phyloP scores from a whole-genome alignment of 225 moss, liverwort and hornwort species.

The Marchantia polymorpha region DNA sequence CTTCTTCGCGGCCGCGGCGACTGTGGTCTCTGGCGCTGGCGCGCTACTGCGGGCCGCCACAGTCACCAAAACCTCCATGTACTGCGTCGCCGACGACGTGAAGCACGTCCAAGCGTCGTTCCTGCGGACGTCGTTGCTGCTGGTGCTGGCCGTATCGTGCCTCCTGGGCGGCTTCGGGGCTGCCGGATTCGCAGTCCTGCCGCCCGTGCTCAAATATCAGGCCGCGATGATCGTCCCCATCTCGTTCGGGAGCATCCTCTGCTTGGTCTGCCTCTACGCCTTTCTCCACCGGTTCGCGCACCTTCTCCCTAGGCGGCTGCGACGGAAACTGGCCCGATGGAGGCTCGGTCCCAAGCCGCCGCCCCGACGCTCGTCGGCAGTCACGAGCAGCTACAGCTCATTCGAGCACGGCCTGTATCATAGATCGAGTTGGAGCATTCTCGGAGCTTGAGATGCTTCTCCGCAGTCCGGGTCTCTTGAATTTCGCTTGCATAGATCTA shows the following conservation, averaged over 20 bases:
- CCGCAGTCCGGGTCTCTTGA: no score
- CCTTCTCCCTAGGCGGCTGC: neutral
- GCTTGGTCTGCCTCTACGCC: neutral
- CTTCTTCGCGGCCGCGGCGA: no score
- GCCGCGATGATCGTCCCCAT: conserved; percentile 12
- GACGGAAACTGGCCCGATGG: neutral
- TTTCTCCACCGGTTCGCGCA: neutral
- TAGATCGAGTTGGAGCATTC: no score
- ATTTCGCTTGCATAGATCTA: no score
- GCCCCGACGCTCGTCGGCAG: neutral
- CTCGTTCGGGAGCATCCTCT: conserved; percentile 7
- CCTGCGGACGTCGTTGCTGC: neutral
- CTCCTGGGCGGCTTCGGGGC: conserved; percentile 24
- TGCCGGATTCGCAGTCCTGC: conserved; percentile 25
- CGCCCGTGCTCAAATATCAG: neutral
- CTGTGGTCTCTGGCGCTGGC: no score
- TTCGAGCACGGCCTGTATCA: no score
- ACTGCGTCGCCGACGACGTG: neutral
- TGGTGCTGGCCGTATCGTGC: conserved; percentile 7
- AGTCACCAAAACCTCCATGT: no score
- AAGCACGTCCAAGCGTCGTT: conserved; percentile 1
- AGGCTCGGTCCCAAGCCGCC: neutral
- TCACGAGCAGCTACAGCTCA: neutral
- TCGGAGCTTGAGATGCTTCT: no score
- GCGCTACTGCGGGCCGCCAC: neutral